Evolutionary conservation across 106 monocot species (phyloP).

Genomic region (Dendrobium catenatum): DNA sequence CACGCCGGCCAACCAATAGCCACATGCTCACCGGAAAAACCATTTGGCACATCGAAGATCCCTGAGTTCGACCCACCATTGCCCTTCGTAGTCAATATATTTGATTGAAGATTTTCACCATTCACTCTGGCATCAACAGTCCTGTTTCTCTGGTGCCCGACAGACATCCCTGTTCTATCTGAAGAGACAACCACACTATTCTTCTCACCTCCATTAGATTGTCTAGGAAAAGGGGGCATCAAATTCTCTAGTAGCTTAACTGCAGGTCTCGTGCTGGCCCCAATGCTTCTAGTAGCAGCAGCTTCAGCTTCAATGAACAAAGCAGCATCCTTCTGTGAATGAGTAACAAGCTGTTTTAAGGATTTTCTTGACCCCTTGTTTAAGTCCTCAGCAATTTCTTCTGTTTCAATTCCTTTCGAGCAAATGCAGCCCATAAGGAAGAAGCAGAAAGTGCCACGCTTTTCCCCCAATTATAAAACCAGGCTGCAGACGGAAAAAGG

Average conservation of each 20-base stretch:
- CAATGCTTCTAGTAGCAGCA: constrained; percentile 2
- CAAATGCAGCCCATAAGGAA: constrained; percentile 49
- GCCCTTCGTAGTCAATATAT: background rate
- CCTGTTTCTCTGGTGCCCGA: constrained; percentile 19
- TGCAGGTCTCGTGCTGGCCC: background rate
- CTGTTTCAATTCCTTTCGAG: constrained; percentile 20
- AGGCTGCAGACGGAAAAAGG: background rate
- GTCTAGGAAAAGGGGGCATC: background rate
- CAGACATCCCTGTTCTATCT: background rate
- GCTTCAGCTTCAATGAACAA: background rate
- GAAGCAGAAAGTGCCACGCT: background rate
- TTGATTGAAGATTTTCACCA: background rate
- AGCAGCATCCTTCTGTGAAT: constrained; percentile 10
- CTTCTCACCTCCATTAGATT: constrained; percentile 5
- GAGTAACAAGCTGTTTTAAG: constrained; percentile 17
- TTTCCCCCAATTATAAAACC: background rate
- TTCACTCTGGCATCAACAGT: constrained; percentile 14
- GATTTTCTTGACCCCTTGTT: constrained; percentile 9
- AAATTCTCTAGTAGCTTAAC: constrained; percentile 12
- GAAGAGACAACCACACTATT: background rate
- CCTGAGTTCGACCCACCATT: background rate
- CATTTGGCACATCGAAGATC: constrained; percentile 21
- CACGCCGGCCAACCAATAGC: constrained; percentile 39
- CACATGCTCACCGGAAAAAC: constrained; percentile 23
- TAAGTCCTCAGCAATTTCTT: constrained; percentile 8